These are phyloP conservation scores for Pseudocercospora macadamiae DNA, from an alignment of 2,329 filamentous ascomycete species.

Conservation along the genomic window DNA sequence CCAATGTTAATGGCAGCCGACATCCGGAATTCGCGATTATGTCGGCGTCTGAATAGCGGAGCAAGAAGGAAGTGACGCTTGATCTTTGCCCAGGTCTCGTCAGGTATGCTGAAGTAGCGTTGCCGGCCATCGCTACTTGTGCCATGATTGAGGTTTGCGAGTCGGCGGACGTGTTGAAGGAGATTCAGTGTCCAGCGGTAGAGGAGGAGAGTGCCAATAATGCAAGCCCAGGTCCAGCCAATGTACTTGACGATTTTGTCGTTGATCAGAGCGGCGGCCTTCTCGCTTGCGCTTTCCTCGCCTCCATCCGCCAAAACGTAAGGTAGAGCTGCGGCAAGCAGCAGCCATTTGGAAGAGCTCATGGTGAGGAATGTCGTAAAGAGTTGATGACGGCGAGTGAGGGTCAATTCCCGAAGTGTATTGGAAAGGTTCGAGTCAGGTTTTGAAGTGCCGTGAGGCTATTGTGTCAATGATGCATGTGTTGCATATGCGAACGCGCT, in stretches of 20 bases:
- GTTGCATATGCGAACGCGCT: not conserved
- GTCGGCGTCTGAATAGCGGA: slow-evolving; percentile 51
- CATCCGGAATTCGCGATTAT: slow-evolving; percentile 56
- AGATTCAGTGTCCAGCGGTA: slow-evolving; percentile 68
- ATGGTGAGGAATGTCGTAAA: slow-evolving; percentile 6
- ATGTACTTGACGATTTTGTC: slow-evolving; percentile 39
- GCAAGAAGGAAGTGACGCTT: slow-evolving; percentile 53
- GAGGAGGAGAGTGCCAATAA: slow-evolving; percentile 65
- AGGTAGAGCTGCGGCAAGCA: slow-evolving; percentile 18
- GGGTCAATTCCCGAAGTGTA: not conserved
- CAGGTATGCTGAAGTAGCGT: slow-evolving; percentile 72
- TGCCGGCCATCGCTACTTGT: slow-evolving; percentile 57
- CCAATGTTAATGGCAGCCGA: slow-evolving; percentile 54
- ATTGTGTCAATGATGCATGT: not conserved
- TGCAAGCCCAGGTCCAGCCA: slow-evolving; percentile 59
- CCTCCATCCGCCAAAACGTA: slow-evolving; percentile 16
- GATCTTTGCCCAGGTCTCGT: slow-evolving; percentile 49
- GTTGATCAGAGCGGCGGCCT: slow-evolving; percentile 29
- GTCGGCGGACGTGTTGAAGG: slow-evolving; percentile 69
- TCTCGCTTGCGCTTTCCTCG: slow-evolving; percentile 18
- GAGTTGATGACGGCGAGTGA: not conserved
- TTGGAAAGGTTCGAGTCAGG: not conserved
- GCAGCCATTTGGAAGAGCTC: slow-evolving; percentile 21
- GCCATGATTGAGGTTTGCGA: slow-evolving; percentile 77
- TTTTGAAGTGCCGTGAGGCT: not conserved